Conservation (phyloP, 2,329 filamentous ascomycete genomes). For the Waltergamsia citrina region DNA sequence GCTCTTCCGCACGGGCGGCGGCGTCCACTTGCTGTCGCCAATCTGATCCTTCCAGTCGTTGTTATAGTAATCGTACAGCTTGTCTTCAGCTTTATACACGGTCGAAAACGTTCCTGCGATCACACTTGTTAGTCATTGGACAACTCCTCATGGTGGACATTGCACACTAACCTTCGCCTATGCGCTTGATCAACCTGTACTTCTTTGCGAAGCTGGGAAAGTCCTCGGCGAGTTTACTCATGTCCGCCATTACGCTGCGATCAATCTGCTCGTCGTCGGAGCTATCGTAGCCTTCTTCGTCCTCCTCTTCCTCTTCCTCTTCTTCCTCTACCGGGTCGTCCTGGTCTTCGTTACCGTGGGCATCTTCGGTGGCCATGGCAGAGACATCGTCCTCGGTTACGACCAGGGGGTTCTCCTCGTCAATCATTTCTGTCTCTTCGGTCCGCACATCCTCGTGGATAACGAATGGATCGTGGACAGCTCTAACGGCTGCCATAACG, state of each 20-base stretch:
- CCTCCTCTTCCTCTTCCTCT: constrained; percentile 26
- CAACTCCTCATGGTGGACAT: neutral
- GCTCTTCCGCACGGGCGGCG: constrained; percentile 53
- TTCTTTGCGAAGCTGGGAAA: constrained; percentile 78
- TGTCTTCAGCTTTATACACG: constrained; percentile 95
- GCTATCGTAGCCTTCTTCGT: constrained; percentile 29
- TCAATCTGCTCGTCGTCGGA: constrained; percentile 58
- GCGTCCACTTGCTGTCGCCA: constrained; percentile 56
- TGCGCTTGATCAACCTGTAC: constrained; percentile 89
- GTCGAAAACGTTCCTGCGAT: constrained; percentile 85
- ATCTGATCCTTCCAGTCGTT: constrained; percentile 80
- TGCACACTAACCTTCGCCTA: constrained; percentile 68
- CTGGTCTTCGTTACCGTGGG: constrained; percentile 3
- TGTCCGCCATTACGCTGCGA: constrained; percentile 68
- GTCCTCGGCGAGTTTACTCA: constrained; percentile 70
- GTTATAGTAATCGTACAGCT: constrained; percentile 72
- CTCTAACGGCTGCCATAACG: neutral
- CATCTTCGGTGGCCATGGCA: constrained; percentile 6
- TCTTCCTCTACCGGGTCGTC: constrained; percentile 23
- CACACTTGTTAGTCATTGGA: neutral
- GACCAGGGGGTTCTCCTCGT: constrained; percentile 22
- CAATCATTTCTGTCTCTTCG: constrained; percentile 40
- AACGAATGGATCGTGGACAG: constrained; percentile 25
- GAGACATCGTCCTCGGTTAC: constrained; percentile 15
- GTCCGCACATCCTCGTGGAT: constrained; percentile 41